phyloP scores from a whole-genome alignment of 73 alveolate species.

The Symbiodinium pilosum region DNA sequence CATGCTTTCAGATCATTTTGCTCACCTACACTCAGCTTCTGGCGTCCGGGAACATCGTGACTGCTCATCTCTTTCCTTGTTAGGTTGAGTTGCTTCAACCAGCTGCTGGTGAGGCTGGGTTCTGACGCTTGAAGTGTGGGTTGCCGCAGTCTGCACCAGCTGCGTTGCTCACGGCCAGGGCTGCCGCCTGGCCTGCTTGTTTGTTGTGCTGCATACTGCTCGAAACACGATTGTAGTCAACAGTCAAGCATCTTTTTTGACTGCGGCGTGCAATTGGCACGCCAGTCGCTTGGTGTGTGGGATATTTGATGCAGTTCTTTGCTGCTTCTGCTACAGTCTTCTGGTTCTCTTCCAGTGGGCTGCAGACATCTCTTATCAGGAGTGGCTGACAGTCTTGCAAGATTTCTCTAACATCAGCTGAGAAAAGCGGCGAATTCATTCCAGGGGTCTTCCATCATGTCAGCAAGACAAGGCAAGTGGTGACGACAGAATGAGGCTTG shows the following conservation, averaged over 20 bases:
- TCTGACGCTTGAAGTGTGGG: neutral
- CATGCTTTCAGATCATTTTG: neutral
- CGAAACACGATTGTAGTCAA: neutral
- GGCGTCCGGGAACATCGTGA: slow-evolving; percentile 66
- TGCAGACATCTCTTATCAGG: neutral
- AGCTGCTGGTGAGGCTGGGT: slow-evolving; percentile 2
- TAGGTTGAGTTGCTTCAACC: neutral
- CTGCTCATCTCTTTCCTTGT: neutral
- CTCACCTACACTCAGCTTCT: slow-evolving; percentile 14
- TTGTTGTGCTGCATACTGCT: neutral
- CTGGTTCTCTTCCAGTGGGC: neutral
- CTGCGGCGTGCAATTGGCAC: neutral
- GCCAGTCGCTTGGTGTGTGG: neutral
- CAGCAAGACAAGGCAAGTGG: neutral
- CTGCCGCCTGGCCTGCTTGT: neutral
- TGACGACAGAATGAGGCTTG: neutral
- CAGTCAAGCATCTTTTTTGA: neutral
- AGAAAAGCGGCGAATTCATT: neutral
- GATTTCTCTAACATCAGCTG: neutral
- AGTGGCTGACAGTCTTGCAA: neutral
- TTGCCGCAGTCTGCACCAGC: slow-evolving; percentile 5
- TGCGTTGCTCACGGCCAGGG: slow-evolving; percentile 2
- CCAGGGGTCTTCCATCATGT: neutral
- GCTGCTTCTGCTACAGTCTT: neutral
- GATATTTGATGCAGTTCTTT: neutral